These are phyloP conservation scores for Wilcoxina mikolae DNA, from an alignment of 495 filamentous ascomycete genomes.

Conservation along the genomic window DNA sequence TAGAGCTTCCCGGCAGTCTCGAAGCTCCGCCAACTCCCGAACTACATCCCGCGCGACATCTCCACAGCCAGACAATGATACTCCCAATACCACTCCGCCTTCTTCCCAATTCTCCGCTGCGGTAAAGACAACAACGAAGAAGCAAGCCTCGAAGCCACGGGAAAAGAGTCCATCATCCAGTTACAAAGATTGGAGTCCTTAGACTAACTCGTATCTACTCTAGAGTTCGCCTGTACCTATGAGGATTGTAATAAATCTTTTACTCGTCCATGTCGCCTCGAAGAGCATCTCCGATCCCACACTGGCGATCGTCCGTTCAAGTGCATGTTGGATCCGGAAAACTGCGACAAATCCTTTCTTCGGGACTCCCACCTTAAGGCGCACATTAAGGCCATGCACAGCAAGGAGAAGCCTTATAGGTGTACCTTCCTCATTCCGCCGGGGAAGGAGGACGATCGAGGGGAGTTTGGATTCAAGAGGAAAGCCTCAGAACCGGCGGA, in stretches of 20 bases:
- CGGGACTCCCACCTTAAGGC: constrained; percentile 26
- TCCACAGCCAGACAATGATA: background rate
- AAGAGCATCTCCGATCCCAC: constrained; percentile 67
- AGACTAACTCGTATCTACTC: background rate
- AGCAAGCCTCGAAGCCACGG: constrained; percentile 11
- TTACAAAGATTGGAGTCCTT: background rate
- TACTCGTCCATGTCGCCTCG: constrained; percentile 63
- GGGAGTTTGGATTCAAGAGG: constrained; percentile 24
- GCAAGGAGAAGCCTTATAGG: constrained; percentile 14
- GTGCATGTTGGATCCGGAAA: constrained; percentile 44
- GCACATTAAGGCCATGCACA: constrained; percentile 24
- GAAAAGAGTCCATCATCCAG: constrained; percentile 8
- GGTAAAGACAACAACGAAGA: constrained; percentile 3
- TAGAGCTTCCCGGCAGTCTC: background rate
- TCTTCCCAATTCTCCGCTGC: background rate
- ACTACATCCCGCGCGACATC: background rate
- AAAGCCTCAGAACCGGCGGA: constrained; percentile 10
- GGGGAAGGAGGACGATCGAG: constrained; percentile 19
- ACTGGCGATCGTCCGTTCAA: constrained; percentile 52
- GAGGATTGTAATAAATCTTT: constrained; percentile 66
- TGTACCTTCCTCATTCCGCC: constrained; percentile 22
- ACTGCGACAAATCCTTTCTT: constrained; percentile 67
- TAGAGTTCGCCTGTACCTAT: constrained; percentile 47
- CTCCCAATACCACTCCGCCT: background rate
- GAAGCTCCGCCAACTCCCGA: background rate